Evolutionary conservation across 2,329 filamentous ascomycete species (phyloP).

Genomic region (Aureobasidium sp.): DNA sequence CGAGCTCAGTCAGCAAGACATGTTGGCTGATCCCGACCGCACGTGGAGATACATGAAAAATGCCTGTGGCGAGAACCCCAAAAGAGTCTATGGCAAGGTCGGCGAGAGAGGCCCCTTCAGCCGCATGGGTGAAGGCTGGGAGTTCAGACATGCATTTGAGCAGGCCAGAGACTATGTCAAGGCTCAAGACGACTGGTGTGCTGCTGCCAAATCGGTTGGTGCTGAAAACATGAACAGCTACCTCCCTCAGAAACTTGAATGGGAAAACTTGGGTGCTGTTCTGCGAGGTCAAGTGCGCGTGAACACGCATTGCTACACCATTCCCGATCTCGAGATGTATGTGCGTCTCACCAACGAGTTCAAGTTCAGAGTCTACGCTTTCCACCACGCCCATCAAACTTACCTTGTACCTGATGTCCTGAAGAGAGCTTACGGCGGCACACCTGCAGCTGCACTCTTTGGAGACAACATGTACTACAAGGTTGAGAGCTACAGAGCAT

Average conservation of each 20-base stretch:
- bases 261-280: conserved; percentile 55
- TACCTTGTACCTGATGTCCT: conserved; percentile 55
- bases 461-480: conserved; percentile 69
- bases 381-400: conserved; percentile 57
- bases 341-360: conserved; percentile 65
- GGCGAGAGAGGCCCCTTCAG: conserved; percentile 49
- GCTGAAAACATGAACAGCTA: conserved; percentile 46
- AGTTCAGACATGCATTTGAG: conserved; percentile 60
- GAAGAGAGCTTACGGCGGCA: conserved; percentile 30
- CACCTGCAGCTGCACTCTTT: conserved; percentile 48
- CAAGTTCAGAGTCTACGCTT: conserved; percentile 55
- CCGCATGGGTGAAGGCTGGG: conserved; percentile 60
- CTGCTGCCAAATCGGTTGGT: conserved; percentile 43
- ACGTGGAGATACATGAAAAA: conserved; percentile 68
- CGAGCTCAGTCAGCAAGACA: conserved; percentile 54
- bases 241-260: conserved; percentile 54
- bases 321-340: conserved; percentile 60
- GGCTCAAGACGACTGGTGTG: conserved; percentile 61
- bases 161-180: conserved; percentile 48
- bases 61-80: conserved; percentile 65
- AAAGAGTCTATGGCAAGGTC: conserved; percentile 49
- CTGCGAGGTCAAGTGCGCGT: conserved; percentile 59
- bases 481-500: conserved; percentile 55
- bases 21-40: conserved; percentile 57
- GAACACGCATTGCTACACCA: conserved; percentile 64